Evolutionary conservation across 23 red algal genomes (phyloP), one percentile per base, ranked within the genome.

Genomic region (Gracilaria domingensis): DNA sequence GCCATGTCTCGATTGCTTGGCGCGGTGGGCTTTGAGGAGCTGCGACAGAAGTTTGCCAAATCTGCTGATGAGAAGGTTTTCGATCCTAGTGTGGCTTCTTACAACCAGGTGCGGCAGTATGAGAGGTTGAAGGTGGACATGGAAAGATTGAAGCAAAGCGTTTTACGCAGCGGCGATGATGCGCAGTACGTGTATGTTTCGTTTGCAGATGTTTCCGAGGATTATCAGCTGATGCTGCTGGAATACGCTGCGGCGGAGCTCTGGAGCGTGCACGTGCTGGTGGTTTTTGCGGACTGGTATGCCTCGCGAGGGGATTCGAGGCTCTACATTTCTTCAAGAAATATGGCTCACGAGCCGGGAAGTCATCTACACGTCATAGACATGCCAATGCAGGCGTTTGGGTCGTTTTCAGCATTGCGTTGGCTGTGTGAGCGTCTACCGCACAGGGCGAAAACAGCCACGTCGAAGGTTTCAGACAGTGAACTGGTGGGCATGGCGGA

Each of bases 341-440:
- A 28, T 8, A n/a, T 29, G 12, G 87, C 87, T 5, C 2, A 34
- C 12, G 30, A 72, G 8, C 21, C 59, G 42, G 87, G 87, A 11
- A 90, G 87, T 36, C 87, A 90, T 66, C 12, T 90, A 4, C 73
- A 39, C 24, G 50, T 90, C 38, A 24, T 90, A 3, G 71, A 62
- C 36, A 66, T 90, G 32, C 57, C 54, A 0, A n/a, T 80, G 32
- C 54, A 80, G 33, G 74, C 57, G 23, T 66, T 90, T 14, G 87
- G 74, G 6, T 90, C 87, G 37, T 90, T 69, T 24, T 48, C 64
- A 32, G 54, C 71, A 16, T 47, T 90, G 47, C 59, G 44, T 1
- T 90, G 87, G 87, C 54, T 90, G 26, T 21, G 74, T 7, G 45
- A 80, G 6, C 66, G 76, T 4, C 7, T 90, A 12, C 26, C 12